Evolutionary conservation across 2,329 filamentous ascomycete species (phyloP).

Genomic region (Sordariomycetes sp.): DNA sequence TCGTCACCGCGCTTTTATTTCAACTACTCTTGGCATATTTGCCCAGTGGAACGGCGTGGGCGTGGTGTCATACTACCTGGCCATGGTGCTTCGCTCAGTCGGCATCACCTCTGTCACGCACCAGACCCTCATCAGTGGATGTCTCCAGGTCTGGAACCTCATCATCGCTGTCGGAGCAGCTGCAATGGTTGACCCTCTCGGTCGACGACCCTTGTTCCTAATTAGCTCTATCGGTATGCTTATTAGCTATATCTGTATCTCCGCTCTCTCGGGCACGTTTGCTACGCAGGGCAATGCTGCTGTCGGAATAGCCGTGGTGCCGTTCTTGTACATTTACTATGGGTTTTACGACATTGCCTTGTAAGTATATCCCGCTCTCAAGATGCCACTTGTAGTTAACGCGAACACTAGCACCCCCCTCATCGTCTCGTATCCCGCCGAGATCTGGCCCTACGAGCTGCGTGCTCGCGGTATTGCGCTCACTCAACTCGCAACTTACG

Average conservation of each 20-base stretch:
- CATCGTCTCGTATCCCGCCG: slow-evolving; percentile 30
- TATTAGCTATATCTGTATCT: slow-evolving; percentile 25
- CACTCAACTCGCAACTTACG: slow-evolving; percentile 29
- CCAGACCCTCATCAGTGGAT: slow-evolving; percentile 27
- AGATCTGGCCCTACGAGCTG: slow-evolving; percentile 27
- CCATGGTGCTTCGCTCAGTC: slow-evolving; percentile 22
- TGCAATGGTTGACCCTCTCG: slow-evolving; percentile 29
- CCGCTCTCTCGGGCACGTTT: slow-evolving; percentile 24
- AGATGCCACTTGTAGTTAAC: too few species aligned
- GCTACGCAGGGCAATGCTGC: slow-evolving; percentile 13
- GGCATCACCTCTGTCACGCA: slow-evolving; percentile 24
- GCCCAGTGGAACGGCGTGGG: slow-evolving; percentile 20
- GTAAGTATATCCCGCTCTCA: too few species aligned
- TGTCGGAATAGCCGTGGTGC: slow-evolving; percentile 35
- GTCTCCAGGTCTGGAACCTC: slow-evolving; percentile 30
- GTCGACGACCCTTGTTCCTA: slow-evolving; percentile 31
- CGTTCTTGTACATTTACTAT: slow-evolving; percentile 37
- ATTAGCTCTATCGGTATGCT: slow-evolving; percentile 25
- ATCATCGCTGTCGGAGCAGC: slow-evolving; percentile 21
- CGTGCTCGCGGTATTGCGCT: slow-evolving; percentile 31
- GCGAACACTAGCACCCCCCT: slow-evolving; percentile 38
- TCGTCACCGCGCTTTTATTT: slow-evolving; percentile 11
- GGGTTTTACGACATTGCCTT: slow-evolving; percentile 35
- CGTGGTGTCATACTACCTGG: slow-evolving; percentile 25
- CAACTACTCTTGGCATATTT: slow-evolving; percentile 15